Evolutionary conservation across 2,329 filamentous ascomycete species (phyloP).

Genomic region (Botrytis porri): DNA sequence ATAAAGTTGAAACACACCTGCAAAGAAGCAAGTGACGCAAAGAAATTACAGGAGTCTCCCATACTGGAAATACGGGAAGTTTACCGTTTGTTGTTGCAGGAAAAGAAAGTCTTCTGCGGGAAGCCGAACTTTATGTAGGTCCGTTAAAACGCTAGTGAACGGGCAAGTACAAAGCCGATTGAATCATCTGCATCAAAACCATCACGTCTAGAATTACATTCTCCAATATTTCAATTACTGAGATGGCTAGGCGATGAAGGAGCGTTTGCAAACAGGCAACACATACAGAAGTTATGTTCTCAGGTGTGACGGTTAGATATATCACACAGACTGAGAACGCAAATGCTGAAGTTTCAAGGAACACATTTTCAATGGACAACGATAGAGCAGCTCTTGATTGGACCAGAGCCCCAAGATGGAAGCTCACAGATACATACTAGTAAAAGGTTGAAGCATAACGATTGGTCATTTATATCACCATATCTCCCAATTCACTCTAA

Average conservation of each 20-base stretch:
- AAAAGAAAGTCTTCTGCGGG: background rate
- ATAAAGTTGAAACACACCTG: background rate
- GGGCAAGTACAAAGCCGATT: background rate
- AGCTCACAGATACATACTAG: background rate
- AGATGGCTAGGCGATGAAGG: background rate
- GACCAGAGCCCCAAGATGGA: background rate
- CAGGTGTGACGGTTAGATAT: background rate
- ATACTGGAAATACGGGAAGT: background rate
- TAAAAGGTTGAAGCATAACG: background rate
- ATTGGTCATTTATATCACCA: background rate
- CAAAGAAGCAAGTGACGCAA: background rate
- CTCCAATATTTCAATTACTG: background rate
- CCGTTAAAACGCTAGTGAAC: background rate
- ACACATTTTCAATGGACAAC: background rate
- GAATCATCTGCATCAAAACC: background rate
- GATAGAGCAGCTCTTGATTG: background rate
- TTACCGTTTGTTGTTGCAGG: background rate
- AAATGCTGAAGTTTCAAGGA: background rate
- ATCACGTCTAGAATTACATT: background rate
- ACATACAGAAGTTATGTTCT: background rate
- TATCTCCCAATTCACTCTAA: background rate
- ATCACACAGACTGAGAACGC: background rate
- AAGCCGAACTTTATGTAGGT: background rate
- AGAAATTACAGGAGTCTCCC: background rate
- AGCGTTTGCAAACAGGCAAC: background rate